Conservation (phyloP, 2,329 filamentous ascomycete genomes). For the Neoarthrinium moseri region DNA sequence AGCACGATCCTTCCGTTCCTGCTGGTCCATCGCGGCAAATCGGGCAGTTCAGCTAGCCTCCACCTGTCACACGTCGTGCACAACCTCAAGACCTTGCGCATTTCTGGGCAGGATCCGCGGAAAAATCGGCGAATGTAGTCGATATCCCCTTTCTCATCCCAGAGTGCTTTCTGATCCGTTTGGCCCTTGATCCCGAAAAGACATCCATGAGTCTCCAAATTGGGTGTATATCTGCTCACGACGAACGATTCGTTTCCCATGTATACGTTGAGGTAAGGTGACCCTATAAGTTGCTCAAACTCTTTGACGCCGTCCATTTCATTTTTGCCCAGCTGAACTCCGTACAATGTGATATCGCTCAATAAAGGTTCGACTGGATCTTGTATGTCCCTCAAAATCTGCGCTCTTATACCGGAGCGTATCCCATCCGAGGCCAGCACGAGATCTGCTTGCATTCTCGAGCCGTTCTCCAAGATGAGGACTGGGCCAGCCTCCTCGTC, state of each 20-base stretch:
- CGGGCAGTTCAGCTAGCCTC: conserved; percentile 10
- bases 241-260: conserved; percentile 7
- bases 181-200: conserved; percentile 11
- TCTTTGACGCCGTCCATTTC: background rate
- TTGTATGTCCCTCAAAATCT: background rate
- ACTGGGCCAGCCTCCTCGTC: background rate
- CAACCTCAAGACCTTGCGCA: conserved; percentile 1
- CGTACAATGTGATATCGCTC: conserved; percentile 10
- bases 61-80: conserved; percentile 6
- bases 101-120: conserved; percentile 3
- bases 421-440: conserved; percentile 10
- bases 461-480: background rate
- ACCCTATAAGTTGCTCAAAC: background rate
- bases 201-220: background rate
- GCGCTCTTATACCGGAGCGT: conserved; percentile 3
- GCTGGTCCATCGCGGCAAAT: conserved; percentile 10
- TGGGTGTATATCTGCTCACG: conserved; percentile 6
- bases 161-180: conserved; percentile 8
- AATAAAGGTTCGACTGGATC: conserved; percentile 1
- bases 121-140: conserved; percentile 5
- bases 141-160: conserved; percentile 9
- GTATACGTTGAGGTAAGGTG: conserved; percentile 9
- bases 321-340: background rate
- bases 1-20: background rate
- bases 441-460: conserved; percentile 3